A percentile compares a stretch with the other conserved stretches of the same genome.
These are phyloP conservation scores for Podila clonocystis DNA, from an alignment of 192 early-diverging fungal species.

Conservation along the genomic window DNA sequence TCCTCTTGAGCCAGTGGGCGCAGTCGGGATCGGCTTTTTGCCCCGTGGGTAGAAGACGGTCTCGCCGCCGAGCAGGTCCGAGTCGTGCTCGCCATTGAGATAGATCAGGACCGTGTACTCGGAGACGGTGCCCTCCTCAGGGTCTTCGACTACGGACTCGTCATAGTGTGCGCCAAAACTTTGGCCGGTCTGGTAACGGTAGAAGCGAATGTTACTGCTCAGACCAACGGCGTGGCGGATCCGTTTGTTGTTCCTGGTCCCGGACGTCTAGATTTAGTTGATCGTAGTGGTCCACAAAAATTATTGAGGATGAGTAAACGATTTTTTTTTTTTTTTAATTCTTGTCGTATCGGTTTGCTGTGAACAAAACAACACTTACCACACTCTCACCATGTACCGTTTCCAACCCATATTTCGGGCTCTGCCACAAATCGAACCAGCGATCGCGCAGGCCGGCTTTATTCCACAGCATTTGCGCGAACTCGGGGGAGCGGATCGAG, in stretches of 20 bases:
- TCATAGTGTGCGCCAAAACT: conserved; percentile 71
- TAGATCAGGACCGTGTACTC: conserved; percentile 71
- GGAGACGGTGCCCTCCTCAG: conserved; percentile 54
- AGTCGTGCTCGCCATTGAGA: conserved; percentile 58
- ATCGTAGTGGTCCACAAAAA: too few species aligned
- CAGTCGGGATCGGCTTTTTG: conserved; percentile 12
- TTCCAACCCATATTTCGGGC: conserved; percentile 45
- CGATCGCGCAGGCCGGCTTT: conserved; percentile 42
- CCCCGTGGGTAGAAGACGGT: conserved; percentile 40
- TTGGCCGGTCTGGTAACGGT: conserved; percentile 67
- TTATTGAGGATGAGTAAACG: background rate
- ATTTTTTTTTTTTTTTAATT: background rate
- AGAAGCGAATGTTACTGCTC: conserved; percentile 67
- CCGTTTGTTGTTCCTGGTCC: conserved; percentile 23
- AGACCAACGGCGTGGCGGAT: conserved; percentile 54
- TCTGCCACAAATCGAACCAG: conserved; percentile 41
- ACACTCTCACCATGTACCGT: conserved; percentile 41
- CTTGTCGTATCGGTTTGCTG: background rate
- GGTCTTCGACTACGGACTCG: conserved; percentile 61
- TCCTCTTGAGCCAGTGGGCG: background rate
- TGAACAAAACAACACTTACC: conserved; percentile 22
- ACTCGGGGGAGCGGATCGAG: conserved; percentile 53
- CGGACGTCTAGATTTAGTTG: conserved; percentile 42
- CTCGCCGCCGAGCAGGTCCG: conserved; percentile 37
- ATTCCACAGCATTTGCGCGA: conserved; percentile 61